phyloP scores from a whole-genome alignment of 805 yeast genomes.

The Lipomyces mesembrius region DNA sequence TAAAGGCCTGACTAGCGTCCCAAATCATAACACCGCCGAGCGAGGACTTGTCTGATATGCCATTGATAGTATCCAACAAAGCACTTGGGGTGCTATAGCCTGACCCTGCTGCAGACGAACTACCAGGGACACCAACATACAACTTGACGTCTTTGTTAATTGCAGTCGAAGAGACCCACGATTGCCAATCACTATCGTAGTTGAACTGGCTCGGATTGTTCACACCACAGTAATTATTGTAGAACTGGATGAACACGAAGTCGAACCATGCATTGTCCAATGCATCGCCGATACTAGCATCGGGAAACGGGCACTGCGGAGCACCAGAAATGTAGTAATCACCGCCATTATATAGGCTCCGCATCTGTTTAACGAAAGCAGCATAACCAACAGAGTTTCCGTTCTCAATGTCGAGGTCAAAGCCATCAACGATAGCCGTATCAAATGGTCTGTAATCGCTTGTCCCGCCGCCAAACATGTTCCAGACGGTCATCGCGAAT shows the following conservation, averaged over 20 bases:
- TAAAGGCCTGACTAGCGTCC: constrained; percentile 55
- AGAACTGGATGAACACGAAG: constrained; percentile 67
- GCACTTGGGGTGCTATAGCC: constrained; percentile 59
- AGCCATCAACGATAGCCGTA: constrained; percentile 66
- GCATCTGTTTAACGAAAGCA: constrained; percentile 50
- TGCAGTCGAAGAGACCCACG: constrained; percentile 60
- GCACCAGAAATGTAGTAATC: constrained; percentile 63
- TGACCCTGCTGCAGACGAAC: constrained; percentile 56
- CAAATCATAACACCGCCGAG: constrained; percentile 78
- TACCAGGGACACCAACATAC: constrained; percentile 68
- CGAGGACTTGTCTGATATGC: constrained; percentile 45
- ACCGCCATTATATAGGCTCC: constrained; percentile 48
- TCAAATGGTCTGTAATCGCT: constrained; percentile 52
- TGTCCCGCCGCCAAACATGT: constrained; percentile 53
- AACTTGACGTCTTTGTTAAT: constrained; percentile 59
- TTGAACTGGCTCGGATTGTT: constrained; percentile 39
- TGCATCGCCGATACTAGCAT: constrained; percentile 52
- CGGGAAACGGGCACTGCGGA: constrained; percentile 72
- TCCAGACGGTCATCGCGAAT: constrained; percentile 53
- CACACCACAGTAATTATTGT: constrained; percentile 59
- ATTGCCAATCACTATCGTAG: constrained; percentile 69
- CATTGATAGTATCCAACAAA: constrained; percentile 44
- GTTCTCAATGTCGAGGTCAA: constrained; percentile 65
- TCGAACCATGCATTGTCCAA: constrained; percentile 55
- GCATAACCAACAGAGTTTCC: constrained; percentile 56